Percentiles rank a stretch among this genome's conserved stretches.
Conservation (phyloP, 192 early-diverging fungal genomes). For the Coemansia sp. region DNA sequence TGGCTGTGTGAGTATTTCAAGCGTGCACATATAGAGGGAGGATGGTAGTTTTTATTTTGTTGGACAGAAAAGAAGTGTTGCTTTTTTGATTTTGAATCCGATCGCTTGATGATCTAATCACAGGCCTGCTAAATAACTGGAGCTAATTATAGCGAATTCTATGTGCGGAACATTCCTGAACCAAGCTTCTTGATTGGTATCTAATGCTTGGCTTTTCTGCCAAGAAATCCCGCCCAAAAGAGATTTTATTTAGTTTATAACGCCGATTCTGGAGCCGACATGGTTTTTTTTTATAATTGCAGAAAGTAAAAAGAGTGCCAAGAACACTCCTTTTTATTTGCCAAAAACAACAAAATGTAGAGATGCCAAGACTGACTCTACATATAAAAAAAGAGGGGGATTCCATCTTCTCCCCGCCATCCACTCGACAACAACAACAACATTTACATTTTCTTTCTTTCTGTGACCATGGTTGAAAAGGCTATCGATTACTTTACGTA, state of each 20-base stretch:
- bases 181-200: background rate
- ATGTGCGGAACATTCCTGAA: background rate
- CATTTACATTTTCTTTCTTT: background rate
- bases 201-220: background rate
- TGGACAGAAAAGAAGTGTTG: background rate
- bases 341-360: background rate
- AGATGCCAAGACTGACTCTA: background rate
- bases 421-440: background rate
- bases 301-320: background rate
- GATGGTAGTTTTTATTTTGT: no score
- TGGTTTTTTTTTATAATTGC: background rate
- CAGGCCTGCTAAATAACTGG: background rate
- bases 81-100: background rate
- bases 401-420: background rate
- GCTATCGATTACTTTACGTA: slow-evolving; percentile 29
- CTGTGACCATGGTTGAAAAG: background rate
- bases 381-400: background rate
- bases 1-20: no score
- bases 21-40: no score
- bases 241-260: background rate
- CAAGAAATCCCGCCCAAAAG: background rate
- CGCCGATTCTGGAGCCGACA: no score
- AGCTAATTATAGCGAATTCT: background rate
- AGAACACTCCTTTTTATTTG: background rate
- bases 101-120: background rate